Evolutionary conservation across 1,284 basidiomycete genomes (phyloP).

Genomic region (Phenoliferia sp.): DNA sequence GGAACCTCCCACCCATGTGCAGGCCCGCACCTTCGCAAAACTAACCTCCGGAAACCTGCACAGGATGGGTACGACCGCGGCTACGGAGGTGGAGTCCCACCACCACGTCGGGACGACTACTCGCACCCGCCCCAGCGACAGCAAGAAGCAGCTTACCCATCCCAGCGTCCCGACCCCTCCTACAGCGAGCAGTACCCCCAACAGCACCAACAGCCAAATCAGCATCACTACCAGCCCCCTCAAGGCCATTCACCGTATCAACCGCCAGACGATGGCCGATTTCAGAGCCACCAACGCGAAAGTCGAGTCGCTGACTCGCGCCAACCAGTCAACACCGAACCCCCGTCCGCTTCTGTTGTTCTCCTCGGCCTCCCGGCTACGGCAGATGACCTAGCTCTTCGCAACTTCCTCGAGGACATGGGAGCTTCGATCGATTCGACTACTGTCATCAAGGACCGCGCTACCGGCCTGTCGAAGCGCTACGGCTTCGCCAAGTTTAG

Average conservation of each 20-base stretch:
- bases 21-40: neutral
- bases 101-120: slow-evolving; percentile 1
- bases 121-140: neutral
- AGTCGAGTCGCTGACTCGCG: neutral
- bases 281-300: neutral
- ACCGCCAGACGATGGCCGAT: neutral
- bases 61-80: neutral
- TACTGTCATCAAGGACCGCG: slow-evolving; percentile 88
- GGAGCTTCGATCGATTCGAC: slow-evolving; percentile 49
- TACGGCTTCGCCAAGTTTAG: slow-evolving; percentile 92
- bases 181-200: slow-evolving; percentile 2
- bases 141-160: neutral
- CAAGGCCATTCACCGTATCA: neutral
- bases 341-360: slow-evolving; percentile 33
- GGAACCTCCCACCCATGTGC: too few species aligned
- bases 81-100: neutral
- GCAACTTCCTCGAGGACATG: slow-evolving; percentile 33
- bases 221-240: neutral
- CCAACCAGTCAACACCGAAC: slow-evolving; percentile 5
- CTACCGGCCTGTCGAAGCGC: slow-evolving; percentile 79
- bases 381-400: slow-evolving; percentile 18
- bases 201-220: neutral
- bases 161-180: neutral
- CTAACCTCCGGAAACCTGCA: neutral
- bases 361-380: slow-evolving; percentile 35